These are phyloP conservation scores for Starmerella vitae DNA, from an alignment of 805 yeast genomes.

Conservation along the genomic window DNA sequence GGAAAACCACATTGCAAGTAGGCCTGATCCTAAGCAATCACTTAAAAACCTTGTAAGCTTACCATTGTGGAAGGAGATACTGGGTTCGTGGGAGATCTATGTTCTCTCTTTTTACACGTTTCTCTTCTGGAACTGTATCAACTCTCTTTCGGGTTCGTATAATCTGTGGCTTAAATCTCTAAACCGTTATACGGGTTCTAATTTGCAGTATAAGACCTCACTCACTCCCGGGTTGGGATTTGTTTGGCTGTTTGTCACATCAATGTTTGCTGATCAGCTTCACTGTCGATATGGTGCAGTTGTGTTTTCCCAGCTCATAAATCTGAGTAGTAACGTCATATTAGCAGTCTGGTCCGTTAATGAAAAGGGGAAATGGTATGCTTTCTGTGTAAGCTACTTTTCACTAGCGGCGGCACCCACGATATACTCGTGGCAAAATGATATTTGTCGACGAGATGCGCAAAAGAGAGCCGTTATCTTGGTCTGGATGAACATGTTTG, in stretches of 20 bases:
- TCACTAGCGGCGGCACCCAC: conserved; percentile 53
- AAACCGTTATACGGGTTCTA: conserved; percentile 32
- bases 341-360: conserved; percentile 45
- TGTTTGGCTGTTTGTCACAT: conserved; percentile 25
- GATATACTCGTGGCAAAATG: conserved; percentile 45
- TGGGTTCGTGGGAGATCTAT: conserved; percentile 48
- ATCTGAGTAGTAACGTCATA: conserved; percentile 38
- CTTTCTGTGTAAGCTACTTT: conserved; percentile 41
- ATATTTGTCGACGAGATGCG: conserved; percentile 41
- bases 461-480: conserved; percentile 40
- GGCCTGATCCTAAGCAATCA: conserved; percentile 15
- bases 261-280: conserved; percentile 35
- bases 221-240: conserved; percentile 47
- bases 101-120: conserved; percentile 41
- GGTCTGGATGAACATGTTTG: conserved; percentile 39
- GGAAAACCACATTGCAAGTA: conserved; percentile 14
- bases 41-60: conserved; percentile 28
- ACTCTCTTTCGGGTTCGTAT: conserved; percentile 43
- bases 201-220: conserved; percentile 39
- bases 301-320: conserved; percentile 38
- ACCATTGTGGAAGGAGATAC: conserved; percentile 39
- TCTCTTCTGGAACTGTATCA: conserved; percentile 45
- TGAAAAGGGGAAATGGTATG: conserved; percentile 47
- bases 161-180: conserved; percentile 49
- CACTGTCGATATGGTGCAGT: conserved; percentile 45